Evolutionary conservation across 495 filamentous ascomycete species (phyloP), one percentile per base, ranked within the genome.

Genomic region (Pyrenula massariospora): DNA sequence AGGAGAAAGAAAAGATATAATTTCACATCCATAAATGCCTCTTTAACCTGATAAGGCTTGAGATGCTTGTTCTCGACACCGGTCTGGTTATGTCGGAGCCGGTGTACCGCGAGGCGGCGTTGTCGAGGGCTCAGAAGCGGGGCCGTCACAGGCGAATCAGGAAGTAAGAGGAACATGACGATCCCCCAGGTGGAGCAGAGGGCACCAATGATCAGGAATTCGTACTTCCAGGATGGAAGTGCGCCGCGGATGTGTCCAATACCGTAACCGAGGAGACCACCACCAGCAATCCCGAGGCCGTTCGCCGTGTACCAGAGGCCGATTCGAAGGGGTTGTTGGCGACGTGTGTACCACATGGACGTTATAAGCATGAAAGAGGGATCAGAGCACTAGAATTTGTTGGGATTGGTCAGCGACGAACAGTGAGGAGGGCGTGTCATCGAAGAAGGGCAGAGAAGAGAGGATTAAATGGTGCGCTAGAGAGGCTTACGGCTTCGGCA

Each of bases 51-150:
- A 50, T 71, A 72, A 11, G 63, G 66, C 62, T 85, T 85, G 52
- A 87, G 62, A 56, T 76, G 70, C 52, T 81, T 78, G 56, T 84
- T 85, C 68, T 85, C 82, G n/a, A 85, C 71, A 49, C 83, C 83
- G 0, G 82, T 85, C 58, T 83, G 80, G 54, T 86, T 84, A 12
- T 74, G 72, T 22, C 80, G 70, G 10, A 85, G 66, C 12, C 82
- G 72, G 58, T 82, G 76, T 11, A 85, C 72, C 50, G 82, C 81
- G 53, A 85, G 67, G 22, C 70, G 69, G 53, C 82, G 80, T 60
- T 85, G 76, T 55, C 74, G 71, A 50, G 76, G 70, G 25, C 56
- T 77, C 24, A 85, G 76, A 48, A 82, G 82, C 36, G 73, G 77
- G 3, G 83, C 81, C 0, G 76, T 77, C 63, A 85, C 78, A 0